phyloP scores from a whole-genome alignment of 306 rosid species.

The Quillaja saponaria region DNA sequence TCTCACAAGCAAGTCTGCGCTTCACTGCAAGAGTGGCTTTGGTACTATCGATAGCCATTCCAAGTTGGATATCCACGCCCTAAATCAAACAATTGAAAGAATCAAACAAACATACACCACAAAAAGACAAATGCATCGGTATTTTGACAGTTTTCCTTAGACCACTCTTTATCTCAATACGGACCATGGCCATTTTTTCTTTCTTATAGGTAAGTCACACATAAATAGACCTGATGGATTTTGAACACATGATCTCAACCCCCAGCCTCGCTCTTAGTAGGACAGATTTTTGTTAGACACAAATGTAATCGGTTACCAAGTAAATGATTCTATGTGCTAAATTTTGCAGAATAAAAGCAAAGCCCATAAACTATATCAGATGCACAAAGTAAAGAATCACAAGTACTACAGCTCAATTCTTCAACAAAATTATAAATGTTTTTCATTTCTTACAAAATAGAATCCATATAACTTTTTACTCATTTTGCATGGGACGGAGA shows the following conservation, averaged over 20 bases:
- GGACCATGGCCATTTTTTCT: neutral
- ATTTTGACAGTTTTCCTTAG: conserved; percentile 24
- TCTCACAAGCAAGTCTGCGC: conserved; percentile 98
- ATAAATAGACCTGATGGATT: conserved; percentile 7
- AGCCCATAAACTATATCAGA: no score
- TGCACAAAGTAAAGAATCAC: no score
- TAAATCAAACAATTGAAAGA: conserved; percentile 31
- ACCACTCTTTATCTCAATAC: conserved; percentile 15
- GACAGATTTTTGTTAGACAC: no score
- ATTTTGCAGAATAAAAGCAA: no score
- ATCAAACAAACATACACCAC: conserved; percentile 7
- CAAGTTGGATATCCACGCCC: conserved; percentile 98
- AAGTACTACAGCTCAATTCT: no score
- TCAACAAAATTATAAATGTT: no score
- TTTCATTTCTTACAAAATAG: no score
- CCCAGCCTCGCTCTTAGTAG: no score
- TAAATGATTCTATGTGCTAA: no score
- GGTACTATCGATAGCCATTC: conserved; percentile 94
- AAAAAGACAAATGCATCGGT: conserved; percentile 15
- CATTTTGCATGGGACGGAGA: no score
- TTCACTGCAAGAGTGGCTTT: conserved; percentile 99
- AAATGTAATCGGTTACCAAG: no score
- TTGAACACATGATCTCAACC: conserved; percentile 5
- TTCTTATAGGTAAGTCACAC: neutral
- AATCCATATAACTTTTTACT: no score